A percentile compares a stretch with the other conserved stretches of the same genome.
Conservation (phyloP, 2,329 filamentous ascomycete genomes). For the Alternaria arborescens region DNA sequence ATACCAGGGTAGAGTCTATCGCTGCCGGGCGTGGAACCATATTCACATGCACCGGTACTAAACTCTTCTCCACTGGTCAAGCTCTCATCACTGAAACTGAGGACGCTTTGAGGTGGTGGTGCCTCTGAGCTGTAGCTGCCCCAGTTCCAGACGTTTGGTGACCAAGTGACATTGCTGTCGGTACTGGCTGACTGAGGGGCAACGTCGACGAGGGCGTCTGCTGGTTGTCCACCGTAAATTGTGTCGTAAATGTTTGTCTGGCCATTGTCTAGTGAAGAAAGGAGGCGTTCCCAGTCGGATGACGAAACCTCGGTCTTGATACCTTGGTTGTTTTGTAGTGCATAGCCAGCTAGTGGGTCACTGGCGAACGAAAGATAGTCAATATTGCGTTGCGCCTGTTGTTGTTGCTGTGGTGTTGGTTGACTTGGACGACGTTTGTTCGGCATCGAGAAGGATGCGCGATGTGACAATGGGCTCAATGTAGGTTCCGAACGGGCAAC, state of each 20-base stretch:
- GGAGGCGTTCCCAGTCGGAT: constrained; percentile 82
- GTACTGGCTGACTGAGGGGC: constrained; percentile 39
- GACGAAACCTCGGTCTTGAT: constrained; percentile 62
- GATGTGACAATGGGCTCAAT: constrained; percentile 52
- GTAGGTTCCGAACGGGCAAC: constrained; percentile 59
- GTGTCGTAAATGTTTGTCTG: constrained; percentile 85
- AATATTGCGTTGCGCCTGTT: constrained; percentile 48
- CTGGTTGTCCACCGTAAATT: constrained; percentile 74
- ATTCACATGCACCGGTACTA: constrained; percentile 40
- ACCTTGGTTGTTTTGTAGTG: constrained; percentile 47
- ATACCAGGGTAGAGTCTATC: constrained; percentile 48
- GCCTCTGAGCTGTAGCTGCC: constrained; percentile 35
- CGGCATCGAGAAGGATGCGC: constrained; percentile 43
- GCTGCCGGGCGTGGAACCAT: constrained; percentile 39
- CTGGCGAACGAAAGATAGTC: constrained; percentile 59
- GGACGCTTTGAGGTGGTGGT: constrained; percentile 60
- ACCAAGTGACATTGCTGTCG: constrained; percentile 47
- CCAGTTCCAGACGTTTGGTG: constrained; percentile 49
- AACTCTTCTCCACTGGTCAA: constrained; percentile 62
- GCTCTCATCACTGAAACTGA: constrained; percentile 69
- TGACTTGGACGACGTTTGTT: constrained; percentile 49
- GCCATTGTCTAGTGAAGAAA: constrained; percentile 81
- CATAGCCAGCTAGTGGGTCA: constrained; percentile 47
- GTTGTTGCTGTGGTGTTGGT: constrained; percentile 22
- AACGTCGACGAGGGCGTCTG: constrained; percentile 49